Conservation (phyloP, 495 filamentous ascomycete species). For the Oleoguttula mirabilis region DNA sequence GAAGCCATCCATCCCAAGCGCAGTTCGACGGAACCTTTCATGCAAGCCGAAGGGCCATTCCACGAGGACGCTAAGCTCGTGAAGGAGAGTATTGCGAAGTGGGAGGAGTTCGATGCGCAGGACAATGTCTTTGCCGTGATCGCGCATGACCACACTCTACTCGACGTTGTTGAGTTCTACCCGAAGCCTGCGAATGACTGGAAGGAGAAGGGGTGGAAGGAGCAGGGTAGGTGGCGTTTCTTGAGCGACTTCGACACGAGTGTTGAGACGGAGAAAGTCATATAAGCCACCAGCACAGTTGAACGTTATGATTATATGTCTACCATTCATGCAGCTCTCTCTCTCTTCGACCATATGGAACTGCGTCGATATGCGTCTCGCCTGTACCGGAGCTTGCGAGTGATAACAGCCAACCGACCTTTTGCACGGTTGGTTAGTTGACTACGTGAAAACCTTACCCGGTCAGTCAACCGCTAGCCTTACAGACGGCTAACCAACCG, state of each 20-base stretch:
- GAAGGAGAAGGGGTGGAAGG: conserved; percentile 39
- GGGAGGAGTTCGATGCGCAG: conserved; percentile 35
- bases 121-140: conserved; percentile 39
- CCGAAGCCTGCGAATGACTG: conserved; percentile 41
- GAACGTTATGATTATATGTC: no score
- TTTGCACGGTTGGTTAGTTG: no score
- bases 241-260: conserved; percentile 40
- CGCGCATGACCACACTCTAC: conserved; percentile 42
- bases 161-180: conserved; percentile 39
- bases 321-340: no score
- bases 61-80: conserved; percentile 10
- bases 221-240: conserved; percentile 42
- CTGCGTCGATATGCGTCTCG: no score
- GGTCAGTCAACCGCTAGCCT: no score
- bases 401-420: no score
- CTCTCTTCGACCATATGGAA: no score
- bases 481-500: no score
- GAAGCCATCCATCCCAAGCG: conserved; percentile 24
- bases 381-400: no score
- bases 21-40: conserved; percentile 25
- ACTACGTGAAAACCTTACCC: no score
- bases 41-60: conserved; percentile 19
- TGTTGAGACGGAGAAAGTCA: conserved; percentile 3
- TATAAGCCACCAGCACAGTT: no score
- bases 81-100: conserved; percentile 3